Base-by-base conservation (phyloP, 179 eudicot species). In the Carnegiea gigantea region DNA sequence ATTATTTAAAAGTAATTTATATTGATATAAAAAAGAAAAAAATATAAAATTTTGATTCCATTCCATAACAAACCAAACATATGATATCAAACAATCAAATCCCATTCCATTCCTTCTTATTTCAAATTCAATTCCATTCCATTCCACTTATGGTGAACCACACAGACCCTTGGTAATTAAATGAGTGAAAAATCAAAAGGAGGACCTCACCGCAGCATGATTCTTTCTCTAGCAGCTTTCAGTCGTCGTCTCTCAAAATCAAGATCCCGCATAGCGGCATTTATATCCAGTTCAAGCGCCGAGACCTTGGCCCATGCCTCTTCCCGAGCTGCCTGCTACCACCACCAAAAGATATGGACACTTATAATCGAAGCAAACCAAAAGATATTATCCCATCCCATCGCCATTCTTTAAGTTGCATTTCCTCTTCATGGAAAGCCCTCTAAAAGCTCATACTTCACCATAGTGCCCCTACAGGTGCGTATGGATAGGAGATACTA, bases 301-400 rank as follows among this genome's bases (percentile, higher is more conserved):
- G 98, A 94, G 74, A 92, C 98, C 90, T 96, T 96, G 73, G 97
- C 95, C 98, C 99, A 96, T 71, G 99, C 99, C 87, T 96, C 99
- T 88, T 96, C 99, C 88, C 97, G 93, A 82, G 98, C 98, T 78
- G 96, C 94, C 98, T 94, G 98, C 99, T 96, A 94, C 87, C 95
- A 90, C 80, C 91, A 89, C 81, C 79, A 90, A 85, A 80, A 83
- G 68, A 80, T 82, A 80, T 48, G 83, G 85, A 88, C 81, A 87
- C 90, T 91, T 85, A 82, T 87, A 81, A 87, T 75, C 79, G 78
- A 77, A 81, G 80, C 60, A 80, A 79, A 74, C 28, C 8, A 44
- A 75, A 73, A 72, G 43, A 48, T 21, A 44, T 7, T 51, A 17
- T 23, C 9, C 21, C 20, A 17, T 23, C 9, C 21, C 20, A 78